phyloP scores from a whole-genome alignment of 1,139 yeast genomes.

The Schwanniomyces etchellsii region DNA sequence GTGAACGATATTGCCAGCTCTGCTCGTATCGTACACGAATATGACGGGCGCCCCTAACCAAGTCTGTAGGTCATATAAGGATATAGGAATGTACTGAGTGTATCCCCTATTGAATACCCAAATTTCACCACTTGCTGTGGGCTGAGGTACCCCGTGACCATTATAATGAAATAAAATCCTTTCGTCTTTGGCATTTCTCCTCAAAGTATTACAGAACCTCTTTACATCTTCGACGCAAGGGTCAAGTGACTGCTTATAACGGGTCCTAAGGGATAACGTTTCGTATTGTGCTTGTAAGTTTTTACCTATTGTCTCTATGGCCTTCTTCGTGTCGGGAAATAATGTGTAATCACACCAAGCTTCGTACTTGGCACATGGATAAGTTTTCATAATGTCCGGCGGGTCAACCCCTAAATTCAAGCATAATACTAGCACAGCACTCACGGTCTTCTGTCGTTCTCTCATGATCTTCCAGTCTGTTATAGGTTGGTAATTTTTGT shows the following conservation, averaged over 20 bases:
- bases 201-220: constrained; percentile 79
- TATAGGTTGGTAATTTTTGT: constrained; percentile 59
- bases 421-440: constrained; percentile 88
- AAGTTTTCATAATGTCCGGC: constrained; percentile 90
- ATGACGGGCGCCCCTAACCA: constrained; percentile 99
- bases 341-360: constrained; percentile 90
- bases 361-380: constrained; percentile 89
- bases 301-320: constrained; percentile 88
- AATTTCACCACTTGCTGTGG: constrained; percentile 95
- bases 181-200: constrained; percentile 89
- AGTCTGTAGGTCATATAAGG: constrained; percentile 85
- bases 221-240: constrained; percentile 96
- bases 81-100: constrained; percentile 95
- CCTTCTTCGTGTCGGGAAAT: constrained; percentile 84
- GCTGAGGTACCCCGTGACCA: constrained; percentile 99
- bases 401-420: constrained; percentile 95
- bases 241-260: constrained; percentile 86
- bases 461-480: constrained; percentile 89
- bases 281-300: constrained; percentile 85
- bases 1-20: constrained; percentile 89
- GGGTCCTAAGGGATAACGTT: constrained; percentile 76
- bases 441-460: constrained; percentile 90
- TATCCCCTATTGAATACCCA: constrained; percentile 98
- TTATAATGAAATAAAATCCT: constrained; percentile 90
- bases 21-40: constrained; percentile 89